Base-by-base conservation (phyloP, 2,329 filamentous ascomycete species). In the Alternaria sp. region DNA sequence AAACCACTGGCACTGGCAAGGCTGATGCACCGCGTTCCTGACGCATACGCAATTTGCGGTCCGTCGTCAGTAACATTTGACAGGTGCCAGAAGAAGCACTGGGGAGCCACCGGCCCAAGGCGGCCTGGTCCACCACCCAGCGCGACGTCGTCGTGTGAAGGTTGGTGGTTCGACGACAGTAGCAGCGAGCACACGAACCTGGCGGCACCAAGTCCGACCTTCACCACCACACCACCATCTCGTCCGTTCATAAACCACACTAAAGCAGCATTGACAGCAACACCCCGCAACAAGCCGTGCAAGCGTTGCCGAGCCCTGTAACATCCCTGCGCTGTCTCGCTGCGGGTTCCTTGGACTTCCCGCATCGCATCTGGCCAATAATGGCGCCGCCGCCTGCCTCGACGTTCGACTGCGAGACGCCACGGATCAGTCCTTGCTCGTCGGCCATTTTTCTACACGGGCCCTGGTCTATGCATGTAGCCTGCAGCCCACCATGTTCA, bases 301-400 rank as follows among this genome's bases (percentile, higher is more conserved):
- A 79, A 79, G 77, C 78, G 78, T 80, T 80, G 78, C 78, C 77
- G 78, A 80, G 76, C 76, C 73, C 70, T 79, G 74, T 73, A 70
- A 55, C 54, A 74, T 67, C 74, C 74, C 70, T 75, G 75, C 62
- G 60, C 36, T 57, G 46, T 64, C 59, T 69, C 70, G 69, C 74
- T 69, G 72, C 73, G 67, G 74, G 75, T 74, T 76, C 78, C 76
- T 78, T 76, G 77, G 71, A 71, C 67, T 69, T 79, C 76, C 77
- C 77, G 76, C 71, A 71, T 74, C 59, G 71, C 69, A 69, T 73
- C 73, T 74, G 63, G 69, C 78, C 78, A 80, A 77, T 78, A 74
- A 76, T 73, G 70, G 71, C 68, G 67, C 68, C 70, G 68, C 68
- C 70, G 71, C 75, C 73, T 71, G 72, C 67, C 68, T 77, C 70